Evolutionary conservation across 2,329 filamentous ascomycete species (phyloP).

Genomic region (Neopestalotiopsis clavispora): DNA sequence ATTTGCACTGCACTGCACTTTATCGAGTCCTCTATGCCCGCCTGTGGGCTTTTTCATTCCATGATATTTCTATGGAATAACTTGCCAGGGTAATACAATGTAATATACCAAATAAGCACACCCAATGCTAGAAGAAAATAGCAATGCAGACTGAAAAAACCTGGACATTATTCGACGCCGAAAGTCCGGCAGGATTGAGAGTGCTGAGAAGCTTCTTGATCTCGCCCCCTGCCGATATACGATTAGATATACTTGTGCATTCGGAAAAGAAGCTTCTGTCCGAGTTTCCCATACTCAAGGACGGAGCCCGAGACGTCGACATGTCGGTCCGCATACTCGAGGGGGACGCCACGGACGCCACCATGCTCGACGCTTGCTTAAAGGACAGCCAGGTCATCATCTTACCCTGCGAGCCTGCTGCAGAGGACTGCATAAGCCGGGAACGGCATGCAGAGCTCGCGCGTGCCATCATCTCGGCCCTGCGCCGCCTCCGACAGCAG

Average conservation of each 20-base stretch:
- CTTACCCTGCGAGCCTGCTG: neutral
- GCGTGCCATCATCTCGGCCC: neutral
- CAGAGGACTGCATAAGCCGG: neutral
- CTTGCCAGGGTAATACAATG: no score
- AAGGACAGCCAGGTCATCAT: slow-evolving; percentile 2
- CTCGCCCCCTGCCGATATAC: neutral
- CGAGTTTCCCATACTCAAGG: neutral
- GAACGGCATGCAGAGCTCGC: neutral
- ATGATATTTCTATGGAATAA: no score
- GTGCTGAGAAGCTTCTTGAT: slow-evolving; percentile 1
- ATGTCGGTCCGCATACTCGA: neutral
- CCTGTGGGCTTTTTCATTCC: no score
- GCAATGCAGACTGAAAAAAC: neutral
- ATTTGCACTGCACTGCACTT: no score
- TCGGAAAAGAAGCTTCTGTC: neutral
- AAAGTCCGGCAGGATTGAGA: neutral
- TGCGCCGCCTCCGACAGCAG: neutral
- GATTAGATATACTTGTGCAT: neutral
- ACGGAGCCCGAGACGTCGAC: neutral
- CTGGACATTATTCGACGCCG: neutral
- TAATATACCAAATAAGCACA: neutral
- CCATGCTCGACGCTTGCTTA: neutral
- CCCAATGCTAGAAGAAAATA: neutral
- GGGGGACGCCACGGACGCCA: neutral
- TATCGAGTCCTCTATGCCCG: no score